Evolutionary conservation across 371 early-diverging fungal species (phyloP).

Genomic region (Rozella allomycis): DNA sequence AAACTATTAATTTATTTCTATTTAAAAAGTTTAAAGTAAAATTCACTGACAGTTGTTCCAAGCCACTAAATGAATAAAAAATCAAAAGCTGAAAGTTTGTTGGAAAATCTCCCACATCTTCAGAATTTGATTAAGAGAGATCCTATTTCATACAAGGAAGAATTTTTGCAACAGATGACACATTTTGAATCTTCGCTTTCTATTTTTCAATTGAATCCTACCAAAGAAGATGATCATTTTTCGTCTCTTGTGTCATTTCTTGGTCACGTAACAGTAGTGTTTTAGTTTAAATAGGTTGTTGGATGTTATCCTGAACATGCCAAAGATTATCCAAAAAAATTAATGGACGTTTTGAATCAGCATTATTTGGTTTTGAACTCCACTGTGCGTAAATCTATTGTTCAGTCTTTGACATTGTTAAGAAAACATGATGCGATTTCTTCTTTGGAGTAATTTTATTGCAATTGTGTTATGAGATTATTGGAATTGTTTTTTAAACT

Average conservation of each 20-base stretch:
- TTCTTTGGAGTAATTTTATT: constrained; percentile 19
- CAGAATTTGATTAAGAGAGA: constrained; percentile 92
- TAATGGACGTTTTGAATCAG: constrained; percentile 53
- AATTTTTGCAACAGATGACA: constrained; percentile 74
- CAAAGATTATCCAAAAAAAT: constrained; percentile 44
- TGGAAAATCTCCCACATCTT: constrained; percentile 87
- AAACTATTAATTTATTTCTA: too few species aligned
- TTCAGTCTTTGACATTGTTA: constrained; percentile 69
- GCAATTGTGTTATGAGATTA: constrained; percentile 13
- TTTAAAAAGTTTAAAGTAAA: too few species aligned
- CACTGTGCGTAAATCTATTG: constrained; percentile 59
- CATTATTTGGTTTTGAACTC: constrained; percentile 54
- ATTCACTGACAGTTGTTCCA: too few species aligned
- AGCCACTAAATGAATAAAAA: too few species aligned
- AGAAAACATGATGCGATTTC: constrained; percentile 56
- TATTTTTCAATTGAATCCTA: constrained; percentile 69
- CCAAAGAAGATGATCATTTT: constrained; percentile 42
- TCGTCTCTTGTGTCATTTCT: too few species aligned
- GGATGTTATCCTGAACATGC: constrained; percentile 60
- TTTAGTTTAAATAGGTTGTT: too few species aligned
- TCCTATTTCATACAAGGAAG: constrained; percentile 67
- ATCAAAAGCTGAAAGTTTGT: too few species aligned
- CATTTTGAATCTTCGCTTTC: constrained; percentile 66
- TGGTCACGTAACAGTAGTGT: too few species aligned
- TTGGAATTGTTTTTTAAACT: constrained; percentile 79